Evolutionary conservation across 345 rosid genomes (phyloP).

Genomic region (Salix viminalis): DNA sequence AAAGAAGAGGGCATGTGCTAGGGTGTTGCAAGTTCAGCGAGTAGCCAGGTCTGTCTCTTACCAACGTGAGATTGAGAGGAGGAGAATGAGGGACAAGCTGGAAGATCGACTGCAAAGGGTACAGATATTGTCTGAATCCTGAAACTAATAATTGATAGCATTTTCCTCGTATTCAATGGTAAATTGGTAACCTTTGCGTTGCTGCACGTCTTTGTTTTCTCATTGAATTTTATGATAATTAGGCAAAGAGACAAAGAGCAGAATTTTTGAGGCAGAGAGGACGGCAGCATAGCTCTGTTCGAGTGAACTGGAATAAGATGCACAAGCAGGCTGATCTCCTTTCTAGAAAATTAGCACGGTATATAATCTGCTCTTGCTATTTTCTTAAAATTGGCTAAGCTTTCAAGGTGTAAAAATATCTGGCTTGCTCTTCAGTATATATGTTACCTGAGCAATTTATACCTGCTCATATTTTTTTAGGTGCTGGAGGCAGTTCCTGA

Average conservation of each 20-base stretch:
- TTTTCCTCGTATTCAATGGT: neutral
- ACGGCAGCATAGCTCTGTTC: constrained; percentile 50
- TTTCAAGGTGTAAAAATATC: neutral
- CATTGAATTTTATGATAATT: constrained; percentile 14
- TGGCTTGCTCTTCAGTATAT: neutral
- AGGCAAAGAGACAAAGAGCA: constrained; percentile 88
- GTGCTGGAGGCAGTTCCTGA: constrained; percentile 82
- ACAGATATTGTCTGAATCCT: constrained; percentile 10
- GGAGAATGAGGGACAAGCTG: constrained; percentile 71
- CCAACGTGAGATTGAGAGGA: constrained; percentile 88
- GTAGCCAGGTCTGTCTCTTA: constrained; percentile 70
- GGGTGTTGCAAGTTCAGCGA: constrained; percentile 61
- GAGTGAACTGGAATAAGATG: constrained; percentile 47
- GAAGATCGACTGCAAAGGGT: constrained; percentile 89
- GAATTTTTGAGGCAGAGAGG: constrained; percentile 86
- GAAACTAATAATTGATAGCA: neutral
- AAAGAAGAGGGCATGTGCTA: constrained; percentile 77
- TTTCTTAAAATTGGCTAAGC: neutral
- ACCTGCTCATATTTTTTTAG: constrained; percentile 31
- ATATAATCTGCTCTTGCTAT: constrained; percentile 5
- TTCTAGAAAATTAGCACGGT: constrained; percentile 75
- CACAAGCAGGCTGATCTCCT: constrained; percentile 73
- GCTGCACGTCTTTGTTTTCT: constrained; percentile 3
- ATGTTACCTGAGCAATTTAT: neutral
- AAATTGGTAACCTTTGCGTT: neutral